A percentile compares a stretch with the other conserved stretches of the same genome.
phyloP scores from a whole-genome alignment of 164 flowering plant genomes.

The Macadamia integrifolia region DNA sequence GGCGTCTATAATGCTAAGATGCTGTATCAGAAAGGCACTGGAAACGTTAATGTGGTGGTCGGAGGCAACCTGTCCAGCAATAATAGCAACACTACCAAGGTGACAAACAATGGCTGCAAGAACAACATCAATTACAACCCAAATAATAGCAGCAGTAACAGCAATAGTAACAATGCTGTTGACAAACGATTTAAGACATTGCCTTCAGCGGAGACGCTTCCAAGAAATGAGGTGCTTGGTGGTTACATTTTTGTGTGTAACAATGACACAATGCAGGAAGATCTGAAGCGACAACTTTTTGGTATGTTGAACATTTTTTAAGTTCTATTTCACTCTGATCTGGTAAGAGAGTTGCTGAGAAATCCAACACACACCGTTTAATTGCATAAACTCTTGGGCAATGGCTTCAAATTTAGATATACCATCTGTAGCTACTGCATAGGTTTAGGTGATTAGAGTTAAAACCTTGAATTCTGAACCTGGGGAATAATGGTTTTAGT shows the following conservation, averaged over 20 bases:
- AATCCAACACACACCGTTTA: too few species aligned
- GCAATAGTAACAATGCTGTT: neutral
- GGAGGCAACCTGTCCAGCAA: neutral
- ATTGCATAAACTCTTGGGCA: too few species aligned
- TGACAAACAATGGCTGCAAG: neutral
- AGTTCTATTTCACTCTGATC: neutral
- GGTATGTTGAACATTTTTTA: neutral
- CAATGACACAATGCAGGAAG: slow-evolving; percentile 1
- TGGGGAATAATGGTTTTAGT: neutral
- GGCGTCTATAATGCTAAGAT: neutral
- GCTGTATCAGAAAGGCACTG: neutral
- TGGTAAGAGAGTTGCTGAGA: too few species aligned
- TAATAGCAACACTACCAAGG: neutral
- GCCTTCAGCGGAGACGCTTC: neutral
- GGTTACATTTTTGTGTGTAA: slow-evolving; percentile 1
- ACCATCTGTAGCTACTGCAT: neutral
- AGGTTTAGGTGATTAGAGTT: neutral
- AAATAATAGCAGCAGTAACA: neutral
- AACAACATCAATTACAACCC: neutral
- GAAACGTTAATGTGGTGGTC: neutral
- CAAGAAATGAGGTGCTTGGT: neutral
- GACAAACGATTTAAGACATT: neutral
- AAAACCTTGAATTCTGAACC: too few species aligned
- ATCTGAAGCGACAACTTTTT: neutral
- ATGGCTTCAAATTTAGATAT: too few species aligned